Base-by-base conservation (phyloP, 2,329 filamentous ascomycete genomes). In the Phaeosphaeria sp. region DNA sequence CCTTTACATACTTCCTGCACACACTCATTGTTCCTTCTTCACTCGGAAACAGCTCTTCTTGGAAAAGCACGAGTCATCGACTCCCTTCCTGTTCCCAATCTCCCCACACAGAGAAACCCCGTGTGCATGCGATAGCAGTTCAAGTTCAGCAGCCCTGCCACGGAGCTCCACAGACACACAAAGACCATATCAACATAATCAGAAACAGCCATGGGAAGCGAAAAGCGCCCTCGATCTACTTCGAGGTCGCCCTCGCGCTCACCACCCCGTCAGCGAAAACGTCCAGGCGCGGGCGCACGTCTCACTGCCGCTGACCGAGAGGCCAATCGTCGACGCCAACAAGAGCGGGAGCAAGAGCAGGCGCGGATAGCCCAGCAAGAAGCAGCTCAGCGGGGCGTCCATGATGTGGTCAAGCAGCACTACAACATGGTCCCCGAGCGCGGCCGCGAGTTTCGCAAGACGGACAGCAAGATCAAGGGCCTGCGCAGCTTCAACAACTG, bases 401-500 rank as follows among this genome's bases (percentile, higher is more conserved):
- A 93, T 68, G 92, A 98, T 71, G 89, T 96, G 7, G 95, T 98
- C 49, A 87, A 89, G 50, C 89, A 96, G 65, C 94, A 97, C 78
- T 99, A 99, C 84, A 99, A 99, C 78, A 89, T 91, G 39, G 94
- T 98, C 0, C 94, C 94, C 0, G 91, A 99, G 80, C 87, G 93
- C 27, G 95, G 95, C 13, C 88, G 94, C 53, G 93, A 97, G 72
- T 99, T 95, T 94, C 88, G 95, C 49, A 92, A 91, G 75, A 96
- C 92, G 6, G 93, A 96, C 71, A 96, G 91, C 77, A 90, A 91
- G 71, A 99, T 99, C 82, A 97, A 96, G 80, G 95, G 95, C 0
- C 82, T 99, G 52, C 88, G 95, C 52, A 92, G 91, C 66, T 95
- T 97, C 83, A 99, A 99, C 81, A 99, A 99, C 78, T 99, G 95